These are phyloP conservation scores for Rutidosis leptorrhynchoides DNA, from an alignment of 129 eudicot genomes.

Conservation along the genomic window DNA sequence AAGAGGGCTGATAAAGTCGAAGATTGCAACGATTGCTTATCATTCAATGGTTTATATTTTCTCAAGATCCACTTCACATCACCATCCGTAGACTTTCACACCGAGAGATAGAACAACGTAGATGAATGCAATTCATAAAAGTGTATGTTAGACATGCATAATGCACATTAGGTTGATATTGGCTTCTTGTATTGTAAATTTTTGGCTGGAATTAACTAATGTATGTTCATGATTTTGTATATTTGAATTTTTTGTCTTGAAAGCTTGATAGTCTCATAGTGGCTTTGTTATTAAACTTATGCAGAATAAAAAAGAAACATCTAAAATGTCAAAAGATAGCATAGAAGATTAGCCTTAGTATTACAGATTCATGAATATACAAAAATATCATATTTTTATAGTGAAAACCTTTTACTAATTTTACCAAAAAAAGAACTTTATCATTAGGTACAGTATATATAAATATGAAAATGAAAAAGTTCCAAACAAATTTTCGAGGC, in stretches of 20 bases:
- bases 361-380: background rate
- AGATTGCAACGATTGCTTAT: constrained; percentile 53
- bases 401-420: background rate
- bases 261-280: background rate
- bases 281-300: background rate
- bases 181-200: constrained; percentile 10
- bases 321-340: background rate
- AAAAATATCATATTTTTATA: background rate
- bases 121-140: constrained; percentile 3
- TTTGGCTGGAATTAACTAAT: constrained; percentile 7
- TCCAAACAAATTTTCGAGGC: background rate
- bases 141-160: constrained; percentile 6
- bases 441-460: background rate
- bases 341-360: background rate
- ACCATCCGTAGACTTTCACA: constrained; percentile 8
- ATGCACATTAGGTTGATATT: constrained; percentile 20
- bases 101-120: background rate
- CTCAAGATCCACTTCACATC: constrained; percentile 30
- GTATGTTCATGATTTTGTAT: constrained; percentile 17
- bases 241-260: background rate
- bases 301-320: background rate
- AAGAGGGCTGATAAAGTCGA: constrained; percentile 60
- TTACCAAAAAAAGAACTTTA: background rate
- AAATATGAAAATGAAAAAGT: background rate
- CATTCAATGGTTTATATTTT: constrained; percentile 43